Evolutionary conservation across 345 rosid genomes (phyloP).

Genomic region (Ceriops zippeliana): DNA sequence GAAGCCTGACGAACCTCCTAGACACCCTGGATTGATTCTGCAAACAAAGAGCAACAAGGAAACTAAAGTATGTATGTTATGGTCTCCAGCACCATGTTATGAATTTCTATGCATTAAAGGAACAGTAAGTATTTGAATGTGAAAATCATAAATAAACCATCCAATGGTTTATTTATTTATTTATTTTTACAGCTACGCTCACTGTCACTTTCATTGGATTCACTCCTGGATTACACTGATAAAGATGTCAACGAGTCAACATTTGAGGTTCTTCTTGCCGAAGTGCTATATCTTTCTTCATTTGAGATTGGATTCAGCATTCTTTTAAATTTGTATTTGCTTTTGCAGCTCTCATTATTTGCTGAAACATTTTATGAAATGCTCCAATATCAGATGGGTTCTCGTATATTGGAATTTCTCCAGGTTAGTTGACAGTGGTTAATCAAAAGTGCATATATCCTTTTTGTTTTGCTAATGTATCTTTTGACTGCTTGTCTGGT

Average conservation of each 20-base stretch:
- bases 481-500: constrained; percentile 3
- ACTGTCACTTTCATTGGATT: constrained; percentile 78
- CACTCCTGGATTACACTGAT: constrained; percentile 87
- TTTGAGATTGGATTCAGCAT: not conserved
- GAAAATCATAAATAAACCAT: constrained; percentile 1
- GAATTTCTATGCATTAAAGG: constrained; percentile 9
- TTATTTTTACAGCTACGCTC: constrained; percentile 54
- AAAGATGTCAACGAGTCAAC: constrained; percentile 89
- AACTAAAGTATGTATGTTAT: constrained; percentile 54
- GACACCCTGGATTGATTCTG: constrained; percentile 76
- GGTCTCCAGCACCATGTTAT: constrained; percentile 2
- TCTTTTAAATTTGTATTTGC: not conserved
- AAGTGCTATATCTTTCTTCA: not conserved
- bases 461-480: constrained; percentile 6
- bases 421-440: constrained; percentile 48
- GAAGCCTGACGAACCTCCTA: constrained; percentile 72
- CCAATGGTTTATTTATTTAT: constrained; percentile 16
- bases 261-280: constrained; percentile 60
- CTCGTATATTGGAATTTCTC: constrained; percentile 68
- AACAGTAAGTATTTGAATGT: not conserved
- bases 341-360: constrained; percentile 82
- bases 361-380: constrained; percentile 86
- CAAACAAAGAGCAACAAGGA: constrained; percentile 58
- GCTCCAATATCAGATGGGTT: constrained; percentile 97
- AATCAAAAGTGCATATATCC: not conserved